These are phyloP conservation scores for Austroboletus niveus DNA, from an alignment of 1,284 basidiomycete species.

Conservation along the genomic window DNA sequence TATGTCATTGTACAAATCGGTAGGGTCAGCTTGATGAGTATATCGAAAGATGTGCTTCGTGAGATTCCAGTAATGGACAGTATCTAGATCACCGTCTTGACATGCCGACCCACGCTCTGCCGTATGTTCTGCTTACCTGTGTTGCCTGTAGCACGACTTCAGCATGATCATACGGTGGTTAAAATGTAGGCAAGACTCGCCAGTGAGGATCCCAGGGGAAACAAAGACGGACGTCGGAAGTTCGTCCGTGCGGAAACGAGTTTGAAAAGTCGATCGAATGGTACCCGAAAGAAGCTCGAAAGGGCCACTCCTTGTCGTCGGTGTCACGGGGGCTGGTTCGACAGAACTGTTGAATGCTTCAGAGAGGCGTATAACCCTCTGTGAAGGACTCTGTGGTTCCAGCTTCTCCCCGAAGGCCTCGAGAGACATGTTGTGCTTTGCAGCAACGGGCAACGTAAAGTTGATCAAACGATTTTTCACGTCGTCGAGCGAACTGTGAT, in stretches of 20 bases:
- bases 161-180: background rate
- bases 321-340: constrained; percentile 52
- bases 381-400: constrained; percentile 16
- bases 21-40: constrained; percentile 29
- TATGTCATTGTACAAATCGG: constrained; percentile 38
- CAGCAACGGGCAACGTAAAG: constrained; percentile 36
- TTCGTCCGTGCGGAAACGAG: constrained; percentile 25
- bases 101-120: background rate
- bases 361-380: constrained; percentile 26
- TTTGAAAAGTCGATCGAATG: constrained; percentile 38
- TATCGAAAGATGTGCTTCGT: constrained; percentile 54
- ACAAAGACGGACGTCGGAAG: constrained; percentile 12
- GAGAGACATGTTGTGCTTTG: constrained; percentile 40
- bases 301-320: constrained; percentile 38
- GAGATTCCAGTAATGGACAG: constrained; percentile 42
- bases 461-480: constrained; percentile 34
- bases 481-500: constrained; percentile 35
- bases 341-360: constrained; percentile 41
- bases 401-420: constrained; percentile 39
- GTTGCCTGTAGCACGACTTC: constrained; percentile 28
- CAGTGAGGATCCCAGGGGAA: constrained; percentile 28
- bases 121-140: constrained; percentile 23
- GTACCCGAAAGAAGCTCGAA: constrained; percentile 51
- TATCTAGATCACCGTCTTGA: constrained; percentile 16
- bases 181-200: constrained; percentile 14